Base-by-base conservation (phyloP, 352 stramenopile species). In the Elongisporangium senticosum region DNA sequence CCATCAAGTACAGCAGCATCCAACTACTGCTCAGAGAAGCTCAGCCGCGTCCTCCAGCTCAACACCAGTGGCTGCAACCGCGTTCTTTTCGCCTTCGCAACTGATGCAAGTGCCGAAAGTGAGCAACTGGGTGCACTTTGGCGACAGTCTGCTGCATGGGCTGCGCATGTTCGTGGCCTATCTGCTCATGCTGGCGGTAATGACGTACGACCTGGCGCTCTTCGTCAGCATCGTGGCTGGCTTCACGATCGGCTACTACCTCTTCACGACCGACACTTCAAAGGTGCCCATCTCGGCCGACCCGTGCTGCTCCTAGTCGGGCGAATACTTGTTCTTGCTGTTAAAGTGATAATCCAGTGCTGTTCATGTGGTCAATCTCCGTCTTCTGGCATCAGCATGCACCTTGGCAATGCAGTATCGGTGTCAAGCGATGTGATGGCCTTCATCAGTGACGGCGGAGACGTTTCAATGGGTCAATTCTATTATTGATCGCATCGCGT, bases 191-290 rank as follows among this genome's bases (percentile, higher is more conserved):
- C 75, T 92, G 17, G 80, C 80, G 53, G 74, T 69, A 57, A 92
- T 92, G 83, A 92, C 83, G 60, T 92, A 92, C 65, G 74, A 89
- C 61, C 59, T 87, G 56, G 71, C 64, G 55, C 68, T 92, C 11
- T 73, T 90, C 47, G 63, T 43, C 14, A 85, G 76, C 51, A 87
- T 84, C 51, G 73, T 92, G n/a, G 55, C 68, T 8, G 83, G 83
- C 47, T 90, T 87, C 53, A 74, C 75, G 66, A 49, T 79, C 49
- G 73, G 83, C 58, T 90, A 84, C 66, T 87, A 77, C 52, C 53
- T 85, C 52, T 92, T 87, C 48, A 68, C 73, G n/a, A 76, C 79
- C 37, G 82, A 91, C 58, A 86, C 75, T 26, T 73, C 77, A 48
- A 88, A 88, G 43, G 75, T 91, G 20, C 82, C 82, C 0, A 68